These are phyloP conservation scores for Delonix regia DNA, from an alignment of 306 rosid genomes.

Conservation along the genomic window DNA sequence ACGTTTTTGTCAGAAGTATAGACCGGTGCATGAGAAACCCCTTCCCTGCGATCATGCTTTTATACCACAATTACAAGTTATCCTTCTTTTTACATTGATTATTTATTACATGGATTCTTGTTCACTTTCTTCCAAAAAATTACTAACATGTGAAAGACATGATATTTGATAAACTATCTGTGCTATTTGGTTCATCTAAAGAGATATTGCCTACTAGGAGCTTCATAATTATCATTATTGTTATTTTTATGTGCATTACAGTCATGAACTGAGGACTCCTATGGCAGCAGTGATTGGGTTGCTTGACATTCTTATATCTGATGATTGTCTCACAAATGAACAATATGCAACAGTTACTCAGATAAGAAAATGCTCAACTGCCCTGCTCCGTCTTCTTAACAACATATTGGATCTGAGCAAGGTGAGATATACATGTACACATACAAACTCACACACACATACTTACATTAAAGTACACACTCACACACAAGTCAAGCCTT, in stretches of 20 bases:
- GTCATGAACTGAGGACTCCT: constrained; percentile 98
- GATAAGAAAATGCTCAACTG: constrained; percentile 96
- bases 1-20: too few species aligned
- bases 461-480: constrained; percentile 47
- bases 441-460: not conserved
- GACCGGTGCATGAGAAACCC: too few species aligned
- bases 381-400: constrained; percentile 94
- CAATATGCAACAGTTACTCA: constrained; percentile 90
- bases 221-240: too few species aligned
- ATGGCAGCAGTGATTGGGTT: constrained; percentile 99
- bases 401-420: constrained; percentile 96
- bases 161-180: not conserved
- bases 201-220: not conserved
- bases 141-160: not conserved
- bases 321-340: constrained; percentile 95
- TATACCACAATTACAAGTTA: too few species aligned
- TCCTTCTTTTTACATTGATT: too few species aligned
- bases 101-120: too few species aligned
- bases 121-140: not conserved
- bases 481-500: constrained; percentile 12
- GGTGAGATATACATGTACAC: constrained; percentile 54
- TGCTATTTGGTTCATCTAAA: too few species aligned
- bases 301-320: constrained; percentile 94
- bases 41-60: too few species aligned
- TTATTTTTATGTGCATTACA: constrained; percentile 37